Evolutionary conservation across 192 early-diverging fungal species (phyloP), one percentile per base, ranked within the genome.

Genomic region (Linnemannia exigua): DNA sequence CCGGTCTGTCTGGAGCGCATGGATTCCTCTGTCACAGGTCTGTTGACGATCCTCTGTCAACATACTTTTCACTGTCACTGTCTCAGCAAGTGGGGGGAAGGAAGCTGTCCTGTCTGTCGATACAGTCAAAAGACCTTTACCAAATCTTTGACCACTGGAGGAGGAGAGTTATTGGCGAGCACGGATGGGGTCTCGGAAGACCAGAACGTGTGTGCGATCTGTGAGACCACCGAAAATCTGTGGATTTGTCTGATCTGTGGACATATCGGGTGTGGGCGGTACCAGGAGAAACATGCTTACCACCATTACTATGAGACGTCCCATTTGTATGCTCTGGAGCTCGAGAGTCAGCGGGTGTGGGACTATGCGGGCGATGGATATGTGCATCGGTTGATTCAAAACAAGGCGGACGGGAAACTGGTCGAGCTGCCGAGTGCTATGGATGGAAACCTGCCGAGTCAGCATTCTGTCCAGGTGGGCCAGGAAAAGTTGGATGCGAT

Each of bases 211-310:
- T 99, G 98, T 82, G 88, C 89, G 38, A 89, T 91, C 17, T 99
- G 98, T 82, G 90, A 91, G n/a, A 89, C 93, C 12, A 92, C 84
- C 5, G 92, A 93, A 61, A 95, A 95, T 72, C 89, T 99, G 58
- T 99, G 98, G 98, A 98, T 99, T 50, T 99, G 98, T 78, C 89
- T 99, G 58, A 94, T 99, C 36, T 99, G 98, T 87, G 98, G 97
- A 1, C 94, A 97, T 72, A 93, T 99, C 44, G 98, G 98, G 0
- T 99, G 98, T 84, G 98, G 98, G 11, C 89, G 98, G 61, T 99
- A 99, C 81, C 93, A 95, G 63, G 92, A 92, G 25, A 97, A 91
- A 28, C 98, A 99, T 80, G 98, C 98, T 1, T 95, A 96, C 67
- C 89, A 90, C 44, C 98, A 99, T 81, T 99, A 96, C 81, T 89